These are phyloP conservation scores for Phaeophleospora eucalypticola DNA, from an alignment of 2,329 filamentous ascomycete species.

Conservation along the genomic window DNA sequence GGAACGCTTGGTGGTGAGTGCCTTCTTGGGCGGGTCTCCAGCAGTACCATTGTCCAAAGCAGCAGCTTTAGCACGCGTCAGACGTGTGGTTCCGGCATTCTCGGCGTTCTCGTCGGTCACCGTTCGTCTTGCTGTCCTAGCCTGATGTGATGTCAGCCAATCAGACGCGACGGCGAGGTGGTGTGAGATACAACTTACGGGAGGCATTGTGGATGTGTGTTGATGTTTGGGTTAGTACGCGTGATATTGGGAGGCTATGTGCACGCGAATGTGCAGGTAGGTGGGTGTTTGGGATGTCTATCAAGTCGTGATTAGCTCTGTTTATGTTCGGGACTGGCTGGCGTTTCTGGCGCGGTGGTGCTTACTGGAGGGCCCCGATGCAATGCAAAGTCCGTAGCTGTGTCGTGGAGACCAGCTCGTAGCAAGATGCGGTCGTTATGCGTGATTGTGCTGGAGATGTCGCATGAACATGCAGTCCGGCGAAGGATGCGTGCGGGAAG, in stretches of 20 bases:
- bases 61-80: slow-evolving; percentile 89
- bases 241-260: slow-evolving; percentile 10
- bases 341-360: slow-evolving; percentile 8
- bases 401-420: slow-evolving; percentile 19
- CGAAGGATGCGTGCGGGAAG: slow-evolving; percentile 19
- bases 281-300: slow-evolving; percentile 19
- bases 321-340: slow-evolving; percentile 13
- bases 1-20: slow-evolving; percentile 42
- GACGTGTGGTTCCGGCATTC: slow-evolving; percentile 62
- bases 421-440: slow-evolving; percentile 20
- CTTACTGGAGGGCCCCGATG: slow-evolving; percentile 11
- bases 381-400: slow-evolving; percentile 17
- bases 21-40: slow-evolving; percentile 57
- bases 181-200: slow-evolving; percentile 27
- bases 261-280: slow-evolving; percentile 22
- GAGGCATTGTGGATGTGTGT: slow-evolving; percentile 33
- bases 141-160: slow-evolving; percentile 46
- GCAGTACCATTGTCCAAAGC: slow-evolving; percentile 52
- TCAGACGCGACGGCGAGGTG: slow-evolving; percentile 7
- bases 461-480: slow-evolving; percentile 31
- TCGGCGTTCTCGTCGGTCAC: slow-evolving; percentile 93
- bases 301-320: slow-evolving; percentile 27
- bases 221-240: slow-evolving; percentile 14
- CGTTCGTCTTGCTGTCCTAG: slow-evolving; percentile 69
- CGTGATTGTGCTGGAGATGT: slow-evolving; percentile 21